Percentiles rank a stretch among this genome's conserved stretches.
Conservation (phyloP, 345 rosid species). For the Microthlaspi erraticum region DNA sequence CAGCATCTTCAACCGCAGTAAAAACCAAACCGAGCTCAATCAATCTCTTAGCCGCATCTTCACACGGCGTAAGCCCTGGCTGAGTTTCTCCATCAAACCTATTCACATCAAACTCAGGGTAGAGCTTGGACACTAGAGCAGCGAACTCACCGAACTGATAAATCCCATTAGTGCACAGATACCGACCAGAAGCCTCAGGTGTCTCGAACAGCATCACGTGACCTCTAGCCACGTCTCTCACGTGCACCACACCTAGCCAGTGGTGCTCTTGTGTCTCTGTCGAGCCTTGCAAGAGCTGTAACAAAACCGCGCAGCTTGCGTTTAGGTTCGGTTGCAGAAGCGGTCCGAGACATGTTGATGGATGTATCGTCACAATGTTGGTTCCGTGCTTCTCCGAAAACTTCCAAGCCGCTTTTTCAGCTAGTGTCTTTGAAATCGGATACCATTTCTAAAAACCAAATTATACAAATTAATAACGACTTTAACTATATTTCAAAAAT, state of each 20-base stretch:
- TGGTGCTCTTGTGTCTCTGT: constrained; percentile 66
- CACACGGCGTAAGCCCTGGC: constrained; percentile 58
- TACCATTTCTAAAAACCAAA: constrained; percentile 66
- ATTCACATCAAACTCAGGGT: constrained; percentile 68
- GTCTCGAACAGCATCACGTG: constrained; percentile 66
- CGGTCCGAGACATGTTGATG: constrained; percentile 78
- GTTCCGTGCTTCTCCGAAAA: constrained; percentile 63
- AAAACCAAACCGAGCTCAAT: constrained; percentile 65
- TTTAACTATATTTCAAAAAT: neutral
- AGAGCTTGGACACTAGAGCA: constrained; percentile 60
- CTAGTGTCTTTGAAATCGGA: constrained; percentile 76
- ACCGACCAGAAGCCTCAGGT: constrained; percentile 69
- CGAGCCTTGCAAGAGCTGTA: constrained; percentile 69
- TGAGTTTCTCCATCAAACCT: constrained; percentile 69
- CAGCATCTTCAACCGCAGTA: constrained; percentile 68
- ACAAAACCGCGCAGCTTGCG: constrained; percentile 75
- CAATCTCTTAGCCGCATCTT: constrained; percentile 78
- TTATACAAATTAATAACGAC: neutral
- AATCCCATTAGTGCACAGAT: constrained; percentile 79
- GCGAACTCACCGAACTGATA: constrained; percentile 79
- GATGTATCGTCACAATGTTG: constrained; percentile 75
- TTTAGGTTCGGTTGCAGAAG: constrained; percentile 72
- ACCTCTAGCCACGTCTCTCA: constrained; percentile 73
- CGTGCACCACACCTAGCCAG: constrained; percentile 86
- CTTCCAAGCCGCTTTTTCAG: constrained; percentile 86